Base-by-base conservation (phyloP, 2,329 filamentous ascomycete species). In the Aspergillus japonicus region DNA sequence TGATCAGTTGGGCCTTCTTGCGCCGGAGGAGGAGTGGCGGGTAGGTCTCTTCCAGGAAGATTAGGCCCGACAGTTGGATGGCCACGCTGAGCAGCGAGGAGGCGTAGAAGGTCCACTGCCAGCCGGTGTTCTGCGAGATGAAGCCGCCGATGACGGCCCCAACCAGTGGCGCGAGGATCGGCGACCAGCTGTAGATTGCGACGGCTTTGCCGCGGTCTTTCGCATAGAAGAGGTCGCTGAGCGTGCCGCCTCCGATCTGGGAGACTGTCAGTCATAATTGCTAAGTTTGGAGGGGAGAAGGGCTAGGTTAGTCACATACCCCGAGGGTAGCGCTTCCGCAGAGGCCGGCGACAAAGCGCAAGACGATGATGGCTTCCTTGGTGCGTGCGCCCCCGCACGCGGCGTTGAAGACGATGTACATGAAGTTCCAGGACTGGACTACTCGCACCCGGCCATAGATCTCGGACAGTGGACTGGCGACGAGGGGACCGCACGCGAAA, bases 51-150 rank as follows among this genome's bases (percentile, higher is more conserved):
- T 81, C 80, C 1, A 87, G 78, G 62, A 87, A 82, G 67, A 87
- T 82, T 52, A 90, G 72, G 5, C 87, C 88, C 5, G 82, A 73
- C 6, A 82, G 60, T 68, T 89, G 87, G 50, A 91, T 82, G 12
- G 85, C 59, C 1, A 79, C 87, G 59, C 85, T 85, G 31, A 79
- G 78, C 58, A 90, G 87, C 0, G 85, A 85, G 0, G 86, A 88
- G 0, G 84, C 80, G 75, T 83, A 90, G 76, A 91, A 92, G 11
- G 85, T 83, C 89, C 89, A 92, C 44, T 88, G 82, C 89, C 89
- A 92, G 0, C 82, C 85, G 7, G 81, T 84, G 78, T 83, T 61
- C 65, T 88, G 75, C 0, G 85, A 80, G 24, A 90, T 85, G 68
- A 86, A 89, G 0, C 85, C 87, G 5, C 87, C 87, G 0, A 82